Evolutionary conservation across 2,329 filamentous ascomycete species (phyloP).

Genomic region (Daldinia eschscholtzii): DNA sequence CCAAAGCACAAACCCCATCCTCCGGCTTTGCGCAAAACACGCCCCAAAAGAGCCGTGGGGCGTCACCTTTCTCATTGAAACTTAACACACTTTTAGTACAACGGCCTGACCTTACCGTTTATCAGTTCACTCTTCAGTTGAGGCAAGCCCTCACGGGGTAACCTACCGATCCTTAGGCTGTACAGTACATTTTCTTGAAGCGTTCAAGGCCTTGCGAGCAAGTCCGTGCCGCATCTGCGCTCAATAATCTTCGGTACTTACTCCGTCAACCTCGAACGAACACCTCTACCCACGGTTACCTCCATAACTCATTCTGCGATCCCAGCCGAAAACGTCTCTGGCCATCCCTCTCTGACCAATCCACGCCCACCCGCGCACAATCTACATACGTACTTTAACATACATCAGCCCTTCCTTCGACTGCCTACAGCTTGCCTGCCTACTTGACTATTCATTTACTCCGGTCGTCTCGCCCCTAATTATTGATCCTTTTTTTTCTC

Average conservation of each 20-base stretch:
- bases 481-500: slow-evolving; percentile 8
- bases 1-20: slow-evolving; percentile 35
- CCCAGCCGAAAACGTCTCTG: slow-evolving; percentile 38
- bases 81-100: slow-evolving; percentile 13
- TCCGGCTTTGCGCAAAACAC: slow-evolving; percentile 39
- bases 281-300: slow-evolving; percentile 7
- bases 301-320: slow-evolving; percentile 28
- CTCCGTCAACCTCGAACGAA: slow-evolving; percentile 33
- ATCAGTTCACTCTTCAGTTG: slow-evolving; percentile 35
- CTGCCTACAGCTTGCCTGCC: slow-evolving; percentile 24
- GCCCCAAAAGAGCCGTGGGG: slow-evolving; percentile 39
- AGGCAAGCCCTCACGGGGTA: slow-evolving; percentile 42
- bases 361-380: slow-evolving; percentile 40
- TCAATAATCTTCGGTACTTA: slow-evolving; percentile 32
- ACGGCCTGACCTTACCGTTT: slow-evolving; percentile 27
- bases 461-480: slow-evolving; percentile 19
- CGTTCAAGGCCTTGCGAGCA: slow-evolving; percentile 11
- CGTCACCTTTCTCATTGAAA: slow-evolving; percentile 24
- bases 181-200: slow-evolving; percentile 19
- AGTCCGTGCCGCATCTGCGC: slow-evolving; percentile 29
- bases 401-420: slow-evolving; percentile 39
- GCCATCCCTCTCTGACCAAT: slow-evolving; percentile 39
- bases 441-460: slow-evolving; percentile 20
- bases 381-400: slow-evolving; percentile 34
- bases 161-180: slow-evolving; percentile 32